phyloP scores from a whole-genome alignment of 495 filamentous ascomycete species.

The Penicillium manginii region DNA sequence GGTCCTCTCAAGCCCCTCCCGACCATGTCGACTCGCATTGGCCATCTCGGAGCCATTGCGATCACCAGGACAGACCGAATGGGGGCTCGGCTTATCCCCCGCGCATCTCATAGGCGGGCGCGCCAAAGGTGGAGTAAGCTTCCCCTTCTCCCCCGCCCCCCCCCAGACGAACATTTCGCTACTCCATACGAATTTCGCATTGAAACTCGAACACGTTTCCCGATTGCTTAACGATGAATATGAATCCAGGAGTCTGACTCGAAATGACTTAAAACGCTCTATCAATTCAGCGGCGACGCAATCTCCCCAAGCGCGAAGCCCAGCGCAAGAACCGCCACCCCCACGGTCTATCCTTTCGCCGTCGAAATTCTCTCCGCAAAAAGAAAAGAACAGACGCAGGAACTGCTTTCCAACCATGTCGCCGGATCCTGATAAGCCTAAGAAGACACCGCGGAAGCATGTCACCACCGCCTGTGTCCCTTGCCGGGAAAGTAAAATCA shows the following conservation, averaged over 20 bases:
- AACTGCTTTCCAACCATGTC: background rate
- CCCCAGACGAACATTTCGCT: constrained; percentile 5
- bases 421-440: background rate
- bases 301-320: background rate
- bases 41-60: too few species aligned
- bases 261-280: background rate
- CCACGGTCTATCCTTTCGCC: background rate
- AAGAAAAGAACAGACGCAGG: background rate
- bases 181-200: background rate
- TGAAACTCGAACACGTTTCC: background rate
- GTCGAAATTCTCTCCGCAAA: background rate
- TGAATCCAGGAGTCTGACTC: background rate
- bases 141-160: background rate
- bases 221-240: background rate
- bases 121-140: background rate
- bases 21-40: too few species aligned
- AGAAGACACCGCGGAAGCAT: constrained; percentile 28
- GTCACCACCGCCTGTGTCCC: constrained; percentile 54
- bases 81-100: constrained; percentile 3
- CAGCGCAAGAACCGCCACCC: constrained; percentile 1
- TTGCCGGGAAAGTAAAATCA: constrained; percentile 55
- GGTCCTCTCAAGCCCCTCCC: too few species aligned
- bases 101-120: constrained; percentile 2
- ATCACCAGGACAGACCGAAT: background rate
- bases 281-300: background rate